Conservation (phyloP, 306 rosid genomes). For the Cucumis sativus region Cucumber_9930_V3 NC_026655.2:8750001-8750500, state of each 20-base stretch:
- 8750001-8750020: no score
- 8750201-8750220: slow-evolving; percentile 3
- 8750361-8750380: neutral
- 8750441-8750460: no score
- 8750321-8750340: neutral
- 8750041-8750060: no score
- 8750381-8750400: no score
- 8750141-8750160: neutral
- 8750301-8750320: neutral
- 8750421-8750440: no score
- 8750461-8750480: no score
- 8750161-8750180: slow-evolving; percentile 4
- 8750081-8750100: no score
- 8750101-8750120: no score
- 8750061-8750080: no score
- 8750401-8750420: no score
- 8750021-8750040: no score
- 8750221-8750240: neutral
- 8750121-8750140: neutral
- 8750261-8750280: neutral
- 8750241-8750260: neutral
- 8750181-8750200: neutral
- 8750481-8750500: no score
- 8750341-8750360: neutral
- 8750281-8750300: neutral